phyloP scores from a whole-genome alignment of 345 rosid species.

The Gossypium thurberi region DNA sequence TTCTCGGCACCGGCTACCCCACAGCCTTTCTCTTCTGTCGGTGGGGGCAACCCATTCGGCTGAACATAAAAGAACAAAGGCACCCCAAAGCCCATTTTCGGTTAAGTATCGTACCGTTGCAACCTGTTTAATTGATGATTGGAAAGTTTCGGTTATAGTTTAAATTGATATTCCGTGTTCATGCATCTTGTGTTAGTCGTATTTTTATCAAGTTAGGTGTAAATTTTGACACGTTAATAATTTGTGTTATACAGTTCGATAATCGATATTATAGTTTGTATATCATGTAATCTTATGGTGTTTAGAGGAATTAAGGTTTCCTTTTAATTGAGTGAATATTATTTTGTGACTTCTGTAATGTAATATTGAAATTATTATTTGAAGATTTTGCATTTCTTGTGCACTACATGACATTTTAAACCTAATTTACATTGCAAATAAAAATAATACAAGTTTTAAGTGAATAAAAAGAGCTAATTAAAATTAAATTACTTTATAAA shows the following conservation, averaged over 20 bases:
- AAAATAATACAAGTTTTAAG: neutral
- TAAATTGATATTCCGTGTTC: neutral
- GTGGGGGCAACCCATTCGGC: constrained; percentile 70
- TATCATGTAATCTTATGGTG: no score
- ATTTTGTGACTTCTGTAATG: neutral
- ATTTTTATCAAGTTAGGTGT: no score
- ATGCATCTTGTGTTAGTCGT: no score
- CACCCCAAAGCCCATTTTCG: constrained; percentile 1
- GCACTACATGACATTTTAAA: neutral
- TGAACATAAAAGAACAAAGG: constrained; percentile 21
- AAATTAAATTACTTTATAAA: no score
- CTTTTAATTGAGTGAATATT: no score
- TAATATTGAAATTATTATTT: neutral
- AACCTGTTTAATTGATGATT: constrained; percentile 19
- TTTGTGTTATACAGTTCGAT: no score
- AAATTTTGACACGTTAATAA: no score
- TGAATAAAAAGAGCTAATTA: no score
- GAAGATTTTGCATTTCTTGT: neutral
- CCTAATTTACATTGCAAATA: neutral
- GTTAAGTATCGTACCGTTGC: constrained; percentile 39
- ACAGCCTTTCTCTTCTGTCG: constrained; percentile 39
- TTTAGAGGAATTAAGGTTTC: no score
- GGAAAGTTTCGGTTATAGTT: constrained; percentile 26
- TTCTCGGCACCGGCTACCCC: constrained; percentile 34
- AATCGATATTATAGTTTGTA: no score